Conservation (phyloP, 108 stramenopile species). For the Licmophora abbreviata region DNA sequence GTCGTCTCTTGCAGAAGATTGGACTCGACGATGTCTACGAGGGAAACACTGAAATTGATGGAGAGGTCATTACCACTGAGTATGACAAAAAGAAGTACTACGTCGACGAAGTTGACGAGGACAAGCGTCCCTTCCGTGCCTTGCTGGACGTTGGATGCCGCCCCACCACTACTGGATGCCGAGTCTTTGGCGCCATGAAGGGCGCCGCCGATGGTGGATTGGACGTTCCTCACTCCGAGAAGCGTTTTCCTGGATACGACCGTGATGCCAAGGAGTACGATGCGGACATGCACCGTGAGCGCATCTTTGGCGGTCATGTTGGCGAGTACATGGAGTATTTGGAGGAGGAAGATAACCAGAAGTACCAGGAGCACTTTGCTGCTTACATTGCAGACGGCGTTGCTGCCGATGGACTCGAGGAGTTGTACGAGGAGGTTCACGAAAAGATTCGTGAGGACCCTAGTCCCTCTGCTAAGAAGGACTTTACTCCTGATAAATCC, state of each 20-base stretch:
- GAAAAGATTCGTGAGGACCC: constrained; percentile 97
- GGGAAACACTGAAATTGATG: constrained; percentile 84
- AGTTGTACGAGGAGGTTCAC: constrained; percentile 86
- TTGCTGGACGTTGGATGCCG: constrained; percentile 94
- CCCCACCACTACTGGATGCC: constrained; percentile 93
- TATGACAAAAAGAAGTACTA: constrained; percentile 93
- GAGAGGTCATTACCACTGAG: constrained; percentile 75
- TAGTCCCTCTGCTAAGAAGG: constrained; percentile 70
- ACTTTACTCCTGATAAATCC: constrained; percentile 81
- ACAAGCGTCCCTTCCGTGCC: constrained; percentile 96
- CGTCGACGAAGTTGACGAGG: constrained; percentile 97
- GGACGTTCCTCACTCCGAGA: constrained; percentile 95
- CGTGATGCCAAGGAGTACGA: constrained; percentile 96
- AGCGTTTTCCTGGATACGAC: constrained; percentile 99
- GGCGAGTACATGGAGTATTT: constrained; percentile 97
- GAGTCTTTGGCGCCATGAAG: constrained; percentile 97
- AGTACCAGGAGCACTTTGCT: constrained; percentile 88
- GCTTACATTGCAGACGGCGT: constrained; percentile 73
- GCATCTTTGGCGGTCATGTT: constrained; percentile 96
- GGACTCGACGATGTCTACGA: constrained; percentile 93
- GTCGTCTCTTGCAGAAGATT: constrained; percentile 94
- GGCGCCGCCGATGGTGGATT: constrained; percentile 98
- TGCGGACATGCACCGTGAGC: constrained; percentile 94
- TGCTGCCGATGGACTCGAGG: constrained; percentile 84
- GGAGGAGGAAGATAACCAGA: constrained; percentile 95